These are phyloP conservation scores for Oryza rufipogon DNA, from an alignment of 176 grass and related monocot genomes.

Conservation along the genomic window DNA sequence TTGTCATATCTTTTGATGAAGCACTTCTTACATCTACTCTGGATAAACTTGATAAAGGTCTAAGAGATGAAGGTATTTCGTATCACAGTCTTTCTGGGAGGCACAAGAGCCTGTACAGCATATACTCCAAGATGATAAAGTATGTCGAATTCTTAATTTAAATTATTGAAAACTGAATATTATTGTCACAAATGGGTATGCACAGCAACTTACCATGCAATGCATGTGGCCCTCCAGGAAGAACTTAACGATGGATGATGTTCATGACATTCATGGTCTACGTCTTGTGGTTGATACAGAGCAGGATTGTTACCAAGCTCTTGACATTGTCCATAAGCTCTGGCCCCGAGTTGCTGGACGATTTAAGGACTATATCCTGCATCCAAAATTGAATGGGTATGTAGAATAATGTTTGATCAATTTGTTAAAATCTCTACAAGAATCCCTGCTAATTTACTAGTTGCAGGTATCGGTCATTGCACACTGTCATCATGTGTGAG, in stretches of 20 bases:
- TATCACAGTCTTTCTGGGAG: slow-evolving; percentile 79
- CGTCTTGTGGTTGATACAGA: slow-evolving; percentile 86
- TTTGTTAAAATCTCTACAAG: background rate
- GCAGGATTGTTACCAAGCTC: slow-evolving; percentile 79
- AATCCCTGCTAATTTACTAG: slow-evolving; percentile 31
- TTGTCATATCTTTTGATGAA: slow-evolving; percentile 75
- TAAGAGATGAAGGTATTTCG: slow-evolving; percentile 63
- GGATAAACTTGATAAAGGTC: slow-evolving; percentile 64
- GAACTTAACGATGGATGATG: slow-evolving; percentile 73
- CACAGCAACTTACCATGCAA: background rate
- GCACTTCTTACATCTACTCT: slow-evolving; percentile 62
- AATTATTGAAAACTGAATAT: slow-evolving; percentile 22
- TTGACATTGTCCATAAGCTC: slow-evolving; percentile 70
- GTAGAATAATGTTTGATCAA: background rate
- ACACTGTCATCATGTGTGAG: slow-evolving; percentile 68
- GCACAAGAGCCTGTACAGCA: slow-evolving; percentile 90
- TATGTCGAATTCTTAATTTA: slow-evolving; percentile 41
- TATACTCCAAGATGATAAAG: slow-evolving; percentile 89
- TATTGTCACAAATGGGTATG: background rate
- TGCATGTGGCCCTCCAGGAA: slow-evolving; percentile 57
- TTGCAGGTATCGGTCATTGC: slow-evolving; percentile 77
- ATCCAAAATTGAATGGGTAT: slow-evolving; percentile 90
- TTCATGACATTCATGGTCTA: slow-evolving; percentile 93
- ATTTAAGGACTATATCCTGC: slow-evolving; percentile 89
- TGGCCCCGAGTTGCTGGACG: slow-evolving; percentile 70